Conservation (phyloP, 495 filamentous ascomycete genomes). For the Glutinoglossum americanum region DNA sequence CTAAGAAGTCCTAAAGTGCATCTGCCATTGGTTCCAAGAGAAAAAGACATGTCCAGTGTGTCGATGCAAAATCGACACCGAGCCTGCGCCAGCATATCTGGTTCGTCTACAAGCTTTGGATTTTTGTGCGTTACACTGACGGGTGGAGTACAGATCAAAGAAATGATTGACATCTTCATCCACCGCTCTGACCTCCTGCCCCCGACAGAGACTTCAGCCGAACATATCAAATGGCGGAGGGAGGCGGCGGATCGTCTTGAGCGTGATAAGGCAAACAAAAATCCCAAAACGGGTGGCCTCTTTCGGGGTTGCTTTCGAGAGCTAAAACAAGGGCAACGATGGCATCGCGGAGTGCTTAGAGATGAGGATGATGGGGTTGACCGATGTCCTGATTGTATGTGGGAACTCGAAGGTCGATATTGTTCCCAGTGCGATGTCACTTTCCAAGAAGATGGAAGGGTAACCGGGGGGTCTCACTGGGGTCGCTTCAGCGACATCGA, state of each 20-base stretch:
- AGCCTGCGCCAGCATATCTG: constrained; percentile 50
- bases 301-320: constrained; percentile 42
- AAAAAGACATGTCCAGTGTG: constrained; percentile 57
- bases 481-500: constrained; percentile 2
- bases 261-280: constrained; percentile 28
- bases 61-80: constrained; percentile 31
- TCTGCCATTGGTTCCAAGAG: constrained; percentile 41
- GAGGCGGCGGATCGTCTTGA: constrained; percentile 32
- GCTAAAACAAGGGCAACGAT: constrained; percentile 1
- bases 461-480: constrained; percentile 8
- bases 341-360: constrained; percentile 15
- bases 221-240: constrained; percentile 33
- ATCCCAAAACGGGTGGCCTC: constrained; percentile 31
- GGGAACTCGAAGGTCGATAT: constrained; percentile 37
- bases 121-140: constrained; percentile 1
- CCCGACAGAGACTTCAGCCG: constrained; percentile 35
- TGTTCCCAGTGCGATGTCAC: constrained; percentile 34
- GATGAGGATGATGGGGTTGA: constrained; percentile 40
- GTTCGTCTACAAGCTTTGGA: constrained; percentile 17
- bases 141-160: constrained; percentile 29
- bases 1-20: constrained; percentile 27
- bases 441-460: constrained; percentile 19
- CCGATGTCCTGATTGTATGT: constrained; percentile 40
- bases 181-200: constrained; percentile 40
- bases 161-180: constrained; percentile 45